phyloP scores from a whole-genome alignment of 306 rosid genomes.

The Cicer cuneatum region DNA sequence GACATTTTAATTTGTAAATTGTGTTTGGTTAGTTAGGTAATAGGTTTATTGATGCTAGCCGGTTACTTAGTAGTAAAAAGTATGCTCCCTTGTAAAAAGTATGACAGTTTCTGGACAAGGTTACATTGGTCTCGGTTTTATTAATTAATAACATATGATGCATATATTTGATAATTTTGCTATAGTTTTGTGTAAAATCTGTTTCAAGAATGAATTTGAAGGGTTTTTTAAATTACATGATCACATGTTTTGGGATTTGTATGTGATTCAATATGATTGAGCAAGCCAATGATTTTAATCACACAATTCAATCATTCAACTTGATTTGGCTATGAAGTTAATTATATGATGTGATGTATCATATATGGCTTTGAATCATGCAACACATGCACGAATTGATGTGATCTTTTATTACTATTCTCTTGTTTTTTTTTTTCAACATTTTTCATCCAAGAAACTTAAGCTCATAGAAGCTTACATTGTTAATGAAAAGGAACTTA shows the following conservation, averaged over 20 bases:
- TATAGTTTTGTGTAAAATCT: not conserved
- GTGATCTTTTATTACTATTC: not conserved
- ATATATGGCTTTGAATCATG: not conserved
- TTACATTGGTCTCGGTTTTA: not conserved
- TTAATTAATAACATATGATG: not conserved
- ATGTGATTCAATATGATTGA: no score
- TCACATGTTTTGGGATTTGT: no score
- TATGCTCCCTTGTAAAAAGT: not conserved
- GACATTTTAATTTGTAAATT: conserved; percentile 21
- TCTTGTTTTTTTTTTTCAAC: not conserved
- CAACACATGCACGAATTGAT: not conserved
- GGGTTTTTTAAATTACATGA: no score
- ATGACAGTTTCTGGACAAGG: not conserved
- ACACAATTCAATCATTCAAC: not conserved
- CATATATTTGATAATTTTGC: not conserved
- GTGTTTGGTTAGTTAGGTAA: not conserved
- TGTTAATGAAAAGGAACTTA: conserved; percentile 7
- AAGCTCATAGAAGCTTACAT: not conserved
- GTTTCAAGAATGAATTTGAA: no score
- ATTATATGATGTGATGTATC: not conserved
- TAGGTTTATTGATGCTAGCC: conserved; percentile 15
- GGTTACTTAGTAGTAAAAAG: not conserved
- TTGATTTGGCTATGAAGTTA: not conserved
- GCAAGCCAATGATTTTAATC: no score
- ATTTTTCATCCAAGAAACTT: not conserved